Evolutionary conservation across 345 rosid genomes (phyloP).

Genomic region (Geranium brycei): DNA sequence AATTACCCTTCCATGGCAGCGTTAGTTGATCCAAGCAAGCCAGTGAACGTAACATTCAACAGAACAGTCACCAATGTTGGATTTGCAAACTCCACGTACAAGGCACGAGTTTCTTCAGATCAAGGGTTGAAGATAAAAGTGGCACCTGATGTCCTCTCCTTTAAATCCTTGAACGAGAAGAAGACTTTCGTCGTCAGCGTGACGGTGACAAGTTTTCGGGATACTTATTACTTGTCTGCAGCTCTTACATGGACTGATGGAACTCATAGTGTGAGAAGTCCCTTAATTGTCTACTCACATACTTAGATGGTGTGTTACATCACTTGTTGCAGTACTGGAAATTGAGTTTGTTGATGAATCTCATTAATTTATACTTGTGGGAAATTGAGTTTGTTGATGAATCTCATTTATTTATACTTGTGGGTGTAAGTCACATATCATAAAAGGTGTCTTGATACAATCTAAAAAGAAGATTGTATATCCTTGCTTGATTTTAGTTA

Average conservation of each 20-base stretch:
- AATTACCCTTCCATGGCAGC: slow-evolving; percentile 45
- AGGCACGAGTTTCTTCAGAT: slow-evolving; percentile 8
- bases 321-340: too few relatives aligned
- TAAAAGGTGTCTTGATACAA: too few relatives aligned
- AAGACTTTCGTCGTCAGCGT: slow-evolving; percentile 31
- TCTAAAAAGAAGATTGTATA: too few relatives aligned
- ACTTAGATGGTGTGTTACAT: too few relatives aligned
- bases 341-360: too few relatives aligned
- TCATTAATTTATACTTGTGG: too few relatives aligned
- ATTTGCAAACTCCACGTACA: slow-evolving; percentile 27
- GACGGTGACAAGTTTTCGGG: slow-evolving; percentile 4
- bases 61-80: slow-evolving; percentile 60
- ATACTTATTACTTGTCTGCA: too few relatives aligned
- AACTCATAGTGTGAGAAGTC: slow-evolving; percentile 1
- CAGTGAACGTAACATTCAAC: slow-evolving; percentile 20
- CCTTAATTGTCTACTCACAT: not conserved
- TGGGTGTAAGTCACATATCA: too few relatives aligned
- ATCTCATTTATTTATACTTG: too few relatives aligned
- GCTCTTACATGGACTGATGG: slow-evolving; percentile 5
- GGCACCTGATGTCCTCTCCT: slow-evolving; percentile 23
- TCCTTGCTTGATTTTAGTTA: too few relatives aligned
- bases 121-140: slow-evolving; percentile 18
- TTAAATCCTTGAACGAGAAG: slow-evolving; percentile 25
- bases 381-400: too few relatives aligned
- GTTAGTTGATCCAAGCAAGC: not conserved